A percentile compares a stretch with the other conserved stretches of the same genome.
Conservation (phyloP, 1,284 basidiomycete genomes). For the Sporisorium reilianum region DNA sequence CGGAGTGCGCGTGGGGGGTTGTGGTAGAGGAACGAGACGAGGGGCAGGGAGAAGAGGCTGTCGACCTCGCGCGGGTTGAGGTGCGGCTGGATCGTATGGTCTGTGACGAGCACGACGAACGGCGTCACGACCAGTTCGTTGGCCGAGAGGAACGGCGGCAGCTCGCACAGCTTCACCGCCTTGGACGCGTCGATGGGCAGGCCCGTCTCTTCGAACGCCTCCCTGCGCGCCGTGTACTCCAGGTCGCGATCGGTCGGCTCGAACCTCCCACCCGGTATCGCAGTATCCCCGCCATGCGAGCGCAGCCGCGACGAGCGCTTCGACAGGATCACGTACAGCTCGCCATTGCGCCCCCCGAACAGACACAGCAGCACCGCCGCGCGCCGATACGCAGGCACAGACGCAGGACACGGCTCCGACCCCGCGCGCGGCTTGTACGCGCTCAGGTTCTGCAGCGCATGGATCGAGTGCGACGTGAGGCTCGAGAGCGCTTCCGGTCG, state of each 20-base stretch:
- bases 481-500: constrained; percentile 16
- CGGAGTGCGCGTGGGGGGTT: constrained; percentile 41
- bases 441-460: constrained; percentile 47
- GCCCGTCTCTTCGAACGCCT: constrained; percentile 67
- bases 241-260: constrained; percentile 58
- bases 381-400: constrained; percentile 61
- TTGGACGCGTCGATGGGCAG: constrained; percentile 49
- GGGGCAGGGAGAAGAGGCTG: constrained; percentile 57
- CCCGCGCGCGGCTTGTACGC: constrained; percentile 28
- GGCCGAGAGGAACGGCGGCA: constrained; percentile 61
- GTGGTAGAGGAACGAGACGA: constrained; percentile 62
- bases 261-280: constrained; percentile 64
- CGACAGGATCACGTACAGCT: constrained; percentile 63
- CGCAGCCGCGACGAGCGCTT: constrained; percentile 50
- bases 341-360: constrained; percentile 58
- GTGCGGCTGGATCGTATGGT: constrained; percentile 43
- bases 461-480: constrained; percentile 35
- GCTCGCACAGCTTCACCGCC: constrained; percentile 57
- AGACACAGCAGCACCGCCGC: constrained; percentile 63
- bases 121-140: constrained; percentile 67
- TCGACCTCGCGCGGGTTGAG: constrained; percentile 62
- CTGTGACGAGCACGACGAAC: constrained; percentile 58
- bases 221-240: constrained; percentile 61
- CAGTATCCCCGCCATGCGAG: constrained; percentile 65
- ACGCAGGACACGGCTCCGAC: constrained; percentile 54